phyloP scores from a whole-genome alignment of 2,329 filamentous ascomycete genomes.

The Ambrosiella xylebori region DNA sequence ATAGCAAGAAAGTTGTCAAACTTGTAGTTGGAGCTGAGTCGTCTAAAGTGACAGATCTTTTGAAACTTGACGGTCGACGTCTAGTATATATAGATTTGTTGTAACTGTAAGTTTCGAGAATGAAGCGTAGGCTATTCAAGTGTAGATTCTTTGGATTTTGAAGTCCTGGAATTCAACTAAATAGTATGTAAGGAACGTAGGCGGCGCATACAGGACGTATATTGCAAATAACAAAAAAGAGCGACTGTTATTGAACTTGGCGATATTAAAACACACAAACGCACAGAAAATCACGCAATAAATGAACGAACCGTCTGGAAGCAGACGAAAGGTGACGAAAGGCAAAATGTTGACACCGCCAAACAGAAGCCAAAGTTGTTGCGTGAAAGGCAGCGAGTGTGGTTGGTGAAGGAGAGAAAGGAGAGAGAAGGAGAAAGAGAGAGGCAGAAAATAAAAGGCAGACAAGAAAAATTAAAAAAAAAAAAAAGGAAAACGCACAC shows the following conservation, averaged over 20 bases:
- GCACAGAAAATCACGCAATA: slow-evolving; percentile 19
- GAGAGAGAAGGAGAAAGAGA: slow-evolving; percentile 11
- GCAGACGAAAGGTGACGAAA: slow-evolving; percentile 27
- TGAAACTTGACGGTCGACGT: slow-evolving; percentile 4
- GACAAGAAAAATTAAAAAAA: slow-evolving; percentile 14
- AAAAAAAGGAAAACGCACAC: slow-evolving; percentile 3
- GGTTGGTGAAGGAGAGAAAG: neutral
- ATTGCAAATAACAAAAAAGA: neutral
- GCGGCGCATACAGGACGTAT: neutral
- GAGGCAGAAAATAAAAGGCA: slow-evolving; percentile 16
- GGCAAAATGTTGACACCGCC: slow-evolving; percentile 12
- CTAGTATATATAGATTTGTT: neutral
- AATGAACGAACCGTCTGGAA: slow-evolving; percentile 42
- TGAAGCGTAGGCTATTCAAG: neutral
- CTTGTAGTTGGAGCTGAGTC: neutral
- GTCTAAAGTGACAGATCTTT: too few species aligned
- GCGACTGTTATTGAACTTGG: neutral
- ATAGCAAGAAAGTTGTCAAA: neutral
- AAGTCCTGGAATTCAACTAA: neutral
- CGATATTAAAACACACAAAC: slow-evolving; percentile 14
- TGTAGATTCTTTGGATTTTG: neutral
- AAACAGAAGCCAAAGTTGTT: too few species aligned
- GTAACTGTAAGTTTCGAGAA: neutral
- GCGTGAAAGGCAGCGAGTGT: neutral
- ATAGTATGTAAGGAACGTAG: slow-evolving; percentile 1